These are phyloP conservation scores for Sanghuangporus baumii DNA, from an alignment of 1,284 basidiomycete species.

Conservation along the genomic window DNA sequence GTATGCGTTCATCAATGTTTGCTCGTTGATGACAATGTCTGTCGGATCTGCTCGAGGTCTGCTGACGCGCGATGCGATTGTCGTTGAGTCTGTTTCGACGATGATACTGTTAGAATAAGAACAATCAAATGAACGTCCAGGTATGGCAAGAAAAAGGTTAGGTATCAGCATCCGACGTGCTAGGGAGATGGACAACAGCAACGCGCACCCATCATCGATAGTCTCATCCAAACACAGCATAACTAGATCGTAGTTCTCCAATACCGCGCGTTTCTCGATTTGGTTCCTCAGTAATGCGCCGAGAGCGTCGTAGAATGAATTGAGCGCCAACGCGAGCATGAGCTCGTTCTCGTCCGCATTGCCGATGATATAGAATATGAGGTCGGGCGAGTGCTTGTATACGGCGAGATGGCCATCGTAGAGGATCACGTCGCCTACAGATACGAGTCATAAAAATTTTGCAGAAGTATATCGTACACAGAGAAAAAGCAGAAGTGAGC, in stretches of 20 bases:
- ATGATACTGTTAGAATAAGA: slow-evolving; percentile 65
- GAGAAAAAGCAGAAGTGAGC: neutral
- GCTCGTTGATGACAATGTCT: slow-evolving; percentile 98
- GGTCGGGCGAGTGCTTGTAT: slow-evolving; percentile 91
- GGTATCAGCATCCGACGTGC: neutral
- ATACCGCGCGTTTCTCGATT: slow-evolving; percentile 90
- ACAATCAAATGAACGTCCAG: neutral
- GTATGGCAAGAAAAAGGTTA: neutral
- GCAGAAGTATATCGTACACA: too few relatives aligned
- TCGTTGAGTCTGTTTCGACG: slow-evolving; percentile 92
- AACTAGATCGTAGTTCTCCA: slow-evolving; percentile 94
- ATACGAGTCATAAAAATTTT: neutral
- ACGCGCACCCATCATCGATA: slow-evolving; percentile 92
- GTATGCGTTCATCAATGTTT: slow-evolving; percentile 89
- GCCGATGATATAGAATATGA: slow-evolving; percentile 93
- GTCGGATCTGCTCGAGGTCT: slow-evolving; percentile 89
- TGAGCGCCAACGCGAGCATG: slow-evolving; percentile 85
- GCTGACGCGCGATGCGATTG: slow-evolving; percentile 93
- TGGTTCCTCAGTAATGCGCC: slow-evolving; percentile 84
- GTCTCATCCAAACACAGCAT: slow-evolving; percentile 95
- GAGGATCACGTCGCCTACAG: slow-evolving; percentile 87
- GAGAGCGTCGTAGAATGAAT: slow-evolving; percentile 83
- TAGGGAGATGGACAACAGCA: slow-evolving; percentile 4
- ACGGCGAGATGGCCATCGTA: slow-evolving; percentile 90
- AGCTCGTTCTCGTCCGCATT: slow-evolving; percentile 91